phyloP scores from a whole-genome alignment of 192 early-diverging fungal genomes.

The Gonapodya prolifera region DNA sequence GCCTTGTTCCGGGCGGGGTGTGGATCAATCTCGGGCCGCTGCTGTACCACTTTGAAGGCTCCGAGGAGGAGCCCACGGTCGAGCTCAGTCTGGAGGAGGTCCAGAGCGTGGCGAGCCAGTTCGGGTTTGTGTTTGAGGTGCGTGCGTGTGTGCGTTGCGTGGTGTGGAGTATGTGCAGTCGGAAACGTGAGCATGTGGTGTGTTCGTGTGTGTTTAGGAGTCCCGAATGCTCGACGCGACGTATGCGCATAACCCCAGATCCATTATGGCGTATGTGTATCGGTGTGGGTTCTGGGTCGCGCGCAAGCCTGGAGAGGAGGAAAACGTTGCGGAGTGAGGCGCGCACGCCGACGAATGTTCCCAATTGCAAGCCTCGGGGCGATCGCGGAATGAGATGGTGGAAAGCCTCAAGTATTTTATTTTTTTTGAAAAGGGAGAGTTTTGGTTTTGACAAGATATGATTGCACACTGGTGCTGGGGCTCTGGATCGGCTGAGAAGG shows the following conservation, averaged over 20 bases:
- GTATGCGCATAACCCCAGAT: constrained; percentile 12
- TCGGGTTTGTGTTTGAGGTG: constrained; percentile 11
- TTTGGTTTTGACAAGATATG: too few species aligned
- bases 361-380: too few species aligned
- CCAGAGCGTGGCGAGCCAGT: constrained; percentile 14
- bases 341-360: too few species aligned
- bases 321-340: too few species aligned
- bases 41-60: constrained; percentile 90
- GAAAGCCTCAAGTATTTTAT: too few species aligned
- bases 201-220: not conserved
- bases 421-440: too few species aligned
- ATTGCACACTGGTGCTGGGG: too few species aligned
- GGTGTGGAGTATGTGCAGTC: too few species aligned
- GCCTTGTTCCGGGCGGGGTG: constrained; percentile 60
- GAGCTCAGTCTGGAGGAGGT: constrained; percentile 83
- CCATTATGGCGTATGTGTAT: constrained; percentile 17
- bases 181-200: not conserved
- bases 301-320: too few species aligned
- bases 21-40: constrained; percentile 82
- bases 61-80: constrained; percentile 62
- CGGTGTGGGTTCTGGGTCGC: constrained; percentile 10
- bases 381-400: too few species aligned
- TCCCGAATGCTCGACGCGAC: constrained; percentile 8
- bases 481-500: too few species aligned
- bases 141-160: not conserved